Evolutionary conservation across 495 filamentous ascomycete genomes (phyloP).

Genomic region (Astrothelium macrocarpum): DNA sequence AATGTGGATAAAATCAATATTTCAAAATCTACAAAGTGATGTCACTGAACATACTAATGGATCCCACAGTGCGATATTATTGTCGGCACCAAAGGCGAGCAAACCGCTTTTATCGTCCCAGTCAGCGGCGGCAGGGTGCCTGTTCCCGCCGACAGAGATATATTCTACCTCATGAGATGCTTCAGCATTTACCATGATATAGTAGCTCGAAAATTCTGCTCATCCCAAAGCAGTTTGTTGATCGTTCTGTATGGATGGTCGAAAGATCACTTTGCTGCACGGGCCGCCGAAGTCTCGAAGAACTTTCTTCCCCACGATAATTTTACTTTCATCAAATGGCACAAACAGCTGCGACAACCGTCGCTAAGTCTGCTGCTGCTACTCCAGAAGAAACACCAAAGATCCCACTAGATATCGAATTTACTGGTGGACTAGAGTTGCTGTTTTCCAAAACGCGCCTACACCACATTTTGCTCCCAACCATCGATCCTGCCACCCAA

Average conservation of each 20-base stretch:
- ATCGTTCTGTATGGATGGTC: too few species aligned
- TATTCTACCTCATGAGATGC: slow-evolving; percentile 38
- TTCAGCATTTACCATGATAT: neutral
- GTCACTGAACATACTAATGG: slow-evolving; percentile 33
- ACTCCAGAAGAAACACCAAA: neutral
- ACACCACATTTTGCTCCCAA: slow-evolving; percentile 59
- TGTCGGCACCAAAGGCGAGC: slow-evolving; percentile 82
- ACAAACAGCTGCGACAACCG: neutral
- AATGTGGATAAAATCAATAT: neutral
- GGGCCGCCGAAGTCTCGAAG: too few species aligned
- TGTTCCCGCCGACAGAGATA: slow-evolving; percentile 78
- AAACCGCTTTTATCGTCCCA: slow-evolving; percentile 63
- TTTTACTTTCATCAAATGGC: neutral
- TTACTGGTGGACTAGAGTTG: slow-evolving; percentile 88
- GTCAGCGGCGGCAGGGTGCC: slow-evolving; percentile 81
- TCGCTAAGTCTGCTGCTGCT: neutral
- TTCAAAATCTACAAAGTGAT: slow-evolving; percentile 41
- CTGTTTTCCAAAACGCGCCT: slow-evolving; percentile 76
- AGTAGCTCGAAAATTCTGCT: slow-evolving; percentile 6
- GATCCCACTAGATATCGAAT: slow-evolving; percentile 8
- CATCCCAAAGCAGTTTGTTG: too few species aligned
- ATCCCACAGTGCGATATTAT: slow-evolving; percentile 81
- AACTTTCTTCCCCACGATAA: neutral
- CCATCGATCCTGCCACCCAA: slow-evolving; percentile 45
- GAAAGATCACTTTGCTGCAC: too few species aligned